Conservation (phyloP, 169 alveolate genomes). For the Perkinsus chesapeaki region DNA sequence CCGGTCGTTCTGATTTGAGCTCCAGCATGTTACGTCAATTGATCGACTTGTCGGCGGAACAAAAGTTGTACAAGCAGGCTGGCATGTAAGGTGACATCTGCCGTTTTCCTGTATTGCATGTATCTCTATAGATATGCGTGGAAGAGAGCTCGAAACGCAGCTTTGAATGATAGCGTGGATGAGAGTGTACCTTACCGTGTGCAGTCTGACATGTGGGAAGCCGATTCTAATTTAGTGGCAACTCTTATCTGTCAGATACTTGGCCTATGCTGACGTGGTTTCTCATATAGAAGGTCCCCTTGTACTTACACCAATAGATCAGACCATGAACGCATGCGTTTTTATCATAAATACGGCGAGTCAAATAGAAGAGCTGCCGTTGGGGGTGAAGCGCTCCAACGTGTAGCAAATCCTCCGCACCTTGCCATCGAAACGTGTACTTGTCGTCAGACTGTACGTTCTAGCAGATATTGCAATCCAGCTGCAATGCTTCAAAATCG, state of each 20-base stretch:
- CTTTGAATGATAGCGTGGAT: neutral
- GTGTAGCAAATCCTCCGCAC: neutral
- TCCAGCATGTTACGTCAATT: neutral
- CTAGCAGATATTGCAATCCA: neutral
- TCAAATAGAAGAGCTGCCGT: neutral
- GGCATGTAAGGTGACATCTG: neutral
- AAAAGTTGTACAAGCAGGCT: neutral
- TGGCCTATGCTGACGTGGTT: neutral
- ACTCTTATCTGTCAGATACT: neutral
- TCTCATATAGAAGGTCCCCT: neutral
- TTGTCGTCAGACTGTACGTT: neutral
- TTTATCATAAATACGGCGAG: neutral
- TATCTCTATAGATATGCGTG: neutral
- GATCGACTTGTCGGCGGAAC: neutral
- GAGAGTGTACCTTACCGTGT: neutral
- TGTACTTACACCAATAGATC: neutral
- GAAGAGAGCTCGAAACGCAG: neutral
- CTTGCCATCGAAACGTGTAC: neutral
- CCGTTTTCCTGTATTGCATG: neutral
- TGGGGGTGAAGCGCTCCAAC: neutral
- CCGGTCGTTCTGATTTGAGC: constrained; percentile 52
- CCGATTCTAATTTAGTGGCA: neutral
- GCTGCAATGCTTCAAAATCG: neutral
- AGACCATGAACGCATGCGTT: neutral
- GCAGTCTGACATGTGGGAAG: neutral